Evolutionary conservation across 164 flowering plant species (phyloP), one percentile per base, ranked within the genome.

Genomic region (Macadamia integrifolia): DNA sequence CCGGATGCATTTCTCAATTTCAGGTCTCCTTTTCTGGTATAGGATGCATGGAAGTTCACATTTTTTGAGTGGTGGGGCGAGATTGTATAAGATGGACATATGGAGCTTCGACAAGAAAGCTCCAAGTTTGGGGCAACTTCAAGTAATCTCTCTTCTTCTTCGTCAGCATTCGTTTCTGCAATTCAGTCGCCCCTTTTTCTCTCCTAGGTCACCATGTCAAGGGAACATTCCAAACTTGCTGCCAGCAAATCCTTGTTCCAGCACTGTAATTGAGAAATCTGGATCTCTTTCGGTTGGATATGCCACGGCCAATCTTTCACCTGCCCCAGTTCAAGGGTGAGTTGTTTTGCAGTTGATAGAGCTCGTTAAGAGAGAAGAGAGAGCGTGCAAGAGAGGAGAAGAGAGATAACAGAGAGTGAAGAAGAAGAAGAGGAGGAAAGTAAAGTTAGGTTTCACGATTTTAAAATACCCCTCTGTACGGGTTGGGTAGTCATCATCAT

Each of bases 161-260:
- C 99, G 6, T 88, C 99, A 0, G 75, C 84, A 63, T 94, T 94
- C 69, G 81, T 84, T 61, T 94, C 99, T 18, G 97, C 97, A 18
- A 87, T 75, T 62, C 97, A 89, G 66, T 90, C 99, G 0, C 99
- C 99, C 0, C n/a, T 90, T 92, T 77, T 90, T 90, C 80, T 90
- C 97, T 58, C 97, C 97, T 46, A 83, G 85, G 69, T 84, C 97
- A 1, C 83, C 98, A 61, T 73, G 75, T 70, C 86, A 72, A 50
- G 67, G 70, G 64, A 77, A 85, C 62, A 58, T 69, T 61, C 83
- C 66, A 58, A 71, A 66, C 50, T 58, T 71, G n/a, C 60, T 67
- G 61, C 74, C 58, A 60, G 66, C 30, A 49, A 79, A 78, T 61
- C 73, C 65, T 35, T 69, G 68, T 56, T 72, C 78, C 61, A 74